Evolutionary conservation across 805 yeast species (phyloP).

Genomic region (Scheffersomyces amazonensis): DNA sequence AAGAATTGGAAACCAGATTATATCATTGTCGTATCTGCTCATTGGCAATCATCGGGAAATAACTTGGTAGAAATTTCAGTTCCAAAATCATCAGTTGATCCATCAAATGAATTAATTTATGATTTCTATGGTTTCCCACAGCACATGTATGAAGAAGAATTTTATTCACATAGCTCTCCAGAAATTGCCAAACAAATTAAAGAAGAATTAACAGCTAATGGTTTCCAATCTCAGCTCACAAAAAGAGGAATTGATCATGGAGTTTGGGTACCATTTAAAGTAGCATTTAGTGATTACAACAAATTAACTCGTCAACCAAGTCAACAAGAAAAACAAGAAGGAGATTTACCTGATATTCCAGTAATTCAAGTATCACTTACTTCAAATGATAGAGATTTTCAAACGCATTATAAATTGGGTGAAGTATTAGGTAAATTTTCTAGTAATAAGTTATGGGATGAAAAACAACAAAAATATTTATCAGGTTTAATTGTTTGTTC

Average conservation of each 20-base stretch:
- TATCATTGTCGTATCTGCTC: slow-evolving; percentile 69
- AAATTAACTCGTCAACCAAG: slow-evolving; percentile 21
- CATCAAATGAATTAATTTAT: slow-evolving; percentile 57
- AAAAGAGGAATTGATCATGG: slow-evolving; percentile 72
- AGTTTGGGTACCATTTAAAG: slow-evolving; percentile 75
- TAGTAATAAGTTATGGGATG: slow-evolving; percentile 34
- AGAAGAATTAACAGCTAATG: slow-evolving; percentile 35
- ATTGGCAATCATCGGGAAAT: slow-evolving; percentile 57
- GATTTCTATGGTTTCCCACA: slow-evolving; percentile 75
- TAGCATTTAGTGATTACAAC: slow-evolving; percentile 51
- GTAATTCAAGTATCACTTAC: slow-evolving; percentile 52
- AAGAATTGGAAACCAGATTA: slow-evolving; percentile 58
- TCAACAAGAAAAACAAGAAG: slow-evolving; percentile 7
- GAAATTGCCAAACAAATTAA: slow-evolving; percentile 45
- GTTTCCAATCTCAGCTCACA: slow-evolving; percentile 43
- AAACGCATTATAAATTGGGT: slow-evolving; percentile 53
- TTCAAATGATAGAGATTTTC: slow-evolving; percentile 35
- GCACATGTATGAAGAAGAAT: slow-evolving; percentile 59
- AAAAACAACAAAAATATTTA: slow-evolving; percentile 17
- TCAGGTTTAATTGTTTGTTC: slow-evolving; percentile 55
- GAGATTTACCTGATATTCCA: slow-evolving; percentile 44
- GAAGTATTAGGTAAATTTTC: slow-evolving; percentile 50
- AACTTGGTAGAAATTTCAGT: slow-evolving; percentile 48
- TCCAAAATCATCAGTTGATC: slow-evolving; percentile 22
- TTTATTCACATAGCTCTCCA: slow-evolving; percentile 48